Evolutionary conservation across 768 basidiomycete species (phyloP), one percentile per base, ranked within the genome.

Genomic region (Pholiota conissans): DNA sequence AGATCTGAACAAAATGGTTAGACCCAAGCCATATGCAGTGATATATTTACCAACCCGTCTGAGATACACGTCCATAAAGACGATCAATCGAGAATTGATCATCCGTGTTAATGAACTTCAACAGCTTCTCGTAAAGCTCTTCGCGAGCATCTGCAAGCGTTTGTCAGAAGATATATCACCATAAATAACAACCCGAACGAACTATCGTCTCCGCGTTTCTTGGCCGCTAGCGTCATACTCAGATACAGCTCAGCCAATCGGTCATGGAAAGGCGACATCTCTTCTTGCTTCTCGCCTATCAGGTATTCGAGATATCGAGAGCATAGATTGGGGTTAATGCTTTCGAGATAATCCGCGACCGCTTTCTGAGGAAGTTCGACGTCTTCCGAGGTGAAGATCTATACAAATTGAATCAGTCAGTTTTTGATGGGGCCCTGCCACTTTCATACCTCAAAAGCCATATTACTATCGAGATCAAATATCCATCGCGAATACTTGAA

Each of bases 361-460:
- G 78, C 79, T 29, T 81, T 77, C 2, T 87, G 83, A 20, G 97
- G 95, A 16, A 98, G 80, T 57, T 96, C 94, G 6, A 90, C 90
- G 57, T 98, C 95, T 66, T 98, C 96, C 0, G 95, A 94, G 2
- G 89, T 93, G 67, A 98, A 99, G 39, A 99, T 93, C 94, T 97
- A 49, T 39, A 18, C 20, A 55, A 50, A 10, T 20, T n/a, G n/a
- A n/a, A n/a, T n/a, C n/a, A n/a, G n/a, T n/a, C n/a, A n/a, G 30
- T 20, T 20, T 26, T 42, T 35, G 24, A 1, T 26, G 24, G 10
- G 13, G 28, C 24, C 3, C 16, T 6, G 48, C 26, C 32, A 57
- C 8, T 0, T 20, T 54, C 69, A 30, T 62, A 87, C 95, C 75
- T 94, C 81, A 58, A 98, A 87, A 1, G 83, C 95, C 72, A 89